Conservation (phyloP, 2,329 filamentous ascomycete species). For the Lasiodiplodia citricola region DNA sequence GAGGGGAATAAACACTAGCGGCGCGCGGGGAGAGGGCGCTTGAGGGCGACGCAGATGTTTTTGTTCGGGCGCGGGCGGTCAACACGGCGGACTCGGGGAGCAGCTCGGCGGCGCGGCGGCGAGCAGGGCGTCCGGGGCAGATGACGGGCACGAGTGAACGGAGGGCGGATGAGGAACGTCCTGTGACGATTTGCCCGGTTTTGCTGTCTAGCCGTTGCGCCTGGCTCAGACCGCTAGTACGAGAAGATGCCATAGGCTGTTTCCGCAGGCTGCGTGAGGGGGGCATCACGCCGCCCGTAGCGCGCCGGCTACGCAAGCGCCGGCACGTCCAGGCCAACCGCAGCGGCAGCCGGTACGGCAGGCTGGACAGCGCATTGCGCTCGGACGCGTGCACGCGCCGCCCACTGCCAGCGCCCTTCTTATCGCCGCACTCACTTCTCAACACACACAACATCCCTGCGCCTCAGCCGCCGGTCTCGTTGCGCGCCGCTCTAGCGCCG, state of each 20-base stretch:
- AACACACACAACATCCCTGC: background rate
- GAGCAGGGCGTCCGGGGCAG: conserved; percentile 18
- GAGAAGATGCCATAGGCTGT: conserved; percentile 15
- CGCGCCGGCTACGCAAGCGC: background rate
- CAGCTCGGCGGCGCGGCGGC: background rate
- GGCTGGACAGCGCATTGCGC: conserved; percentile 7
- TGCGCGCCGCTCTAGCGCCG: background rate
- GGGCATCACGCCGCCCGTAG: conserved; percentile 14
- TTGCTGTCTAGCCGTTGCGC: conserved; percentile 24
- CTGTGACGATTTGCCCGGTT: conserved; percentile 25
- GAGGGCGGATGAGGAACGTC: conserved; percentile 6
- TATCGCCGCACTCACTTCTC: conserved; percentile 1
- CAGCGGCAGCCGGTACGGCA: background rate
- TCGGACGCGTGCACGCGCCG: conserved; percentile 5
- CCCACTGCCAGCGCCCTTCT: background rate
- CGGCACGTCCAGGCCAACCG: background rate
- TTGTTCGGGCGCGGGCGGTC: conserved; percentile 24
- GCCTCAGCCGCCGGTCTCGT: background rate
- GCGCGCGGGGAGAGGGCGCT: conserved; percentile 23
- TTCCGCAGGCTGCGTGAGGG: conserved; percentile 3
- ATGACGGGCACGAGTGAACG: conserved; percentile 13
- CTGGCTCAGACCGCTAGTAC: conserved; percentile 23
- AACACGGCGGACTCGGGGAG: conserved; percentile 7
- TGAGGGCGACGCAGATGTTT: conserved; percentile 21
- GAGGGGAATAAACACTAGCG: conserved; percentile 16